phyloP scores from a whole-genome alignment of 768 basidiomycete genomes.

The Phylloporus sp. region DNA sequence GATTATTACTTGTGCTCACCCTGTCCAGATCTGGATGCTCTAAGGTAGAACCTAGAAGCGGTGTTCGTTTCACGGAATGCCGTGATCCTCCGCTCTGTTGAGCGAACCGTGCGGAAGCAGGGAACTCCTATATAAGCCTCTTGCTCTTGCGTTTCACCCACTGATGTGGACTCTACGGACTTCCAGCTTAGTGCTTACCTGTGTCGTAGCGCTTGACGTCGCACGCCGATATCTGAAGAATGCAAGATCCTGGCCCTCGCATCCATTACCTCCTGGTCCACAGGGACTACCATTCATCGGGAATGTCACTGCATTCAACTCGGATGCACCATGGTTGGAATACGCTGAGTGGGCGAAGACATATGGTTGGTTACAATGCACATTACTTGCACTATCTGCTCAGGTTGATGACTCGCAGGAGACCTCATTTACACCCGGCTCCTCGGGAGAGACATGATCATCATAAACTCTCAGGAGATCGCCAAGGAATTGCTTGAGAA shows the following conservation, averaged over 20 bases:
- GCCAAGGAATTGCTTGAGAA: conserved; percentile 46
- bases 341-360: conserved; percentile 38
- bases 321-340: conserved; percentile 31
- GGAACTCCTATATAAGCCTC: neutral
- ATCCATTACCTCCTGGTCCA: conserved; percentile 38
- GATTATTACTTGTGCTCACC: neutral
- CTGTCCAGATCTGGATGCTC: neutral
- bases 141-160: neutral
- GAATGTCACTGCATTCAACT: conserved; percentile 33
- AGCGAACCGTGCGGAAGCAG: too few relatives aligned
- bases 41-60: neutral
- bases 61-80: neutral
- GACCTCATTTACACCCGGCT: conserved; percentile 47
- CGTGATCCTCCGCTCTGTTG: neutral
- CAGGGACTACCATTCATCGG: conserved; percentile 36
- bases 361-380: conserved; percentile 27
- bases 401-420: conserved; percentile 22
- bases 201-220: conserved; percentile 9
- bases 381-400: neutral
- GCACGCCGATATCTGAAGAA: conserved; percentile 5
- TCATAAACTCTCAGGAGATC: conserved; percentile 43
- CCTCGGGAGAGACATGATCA: conserved; percentile 42
- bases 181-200: conserved; percentile 3
- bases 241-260: neutral
- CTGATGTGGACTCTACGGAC: conserved; percentile 6